These are phyloP conservation scores for Hymenoscyphus linearis DNA, from an alignment of 2,329 filamentous ascomycete species.

Conservation along the genomic window DNA sequence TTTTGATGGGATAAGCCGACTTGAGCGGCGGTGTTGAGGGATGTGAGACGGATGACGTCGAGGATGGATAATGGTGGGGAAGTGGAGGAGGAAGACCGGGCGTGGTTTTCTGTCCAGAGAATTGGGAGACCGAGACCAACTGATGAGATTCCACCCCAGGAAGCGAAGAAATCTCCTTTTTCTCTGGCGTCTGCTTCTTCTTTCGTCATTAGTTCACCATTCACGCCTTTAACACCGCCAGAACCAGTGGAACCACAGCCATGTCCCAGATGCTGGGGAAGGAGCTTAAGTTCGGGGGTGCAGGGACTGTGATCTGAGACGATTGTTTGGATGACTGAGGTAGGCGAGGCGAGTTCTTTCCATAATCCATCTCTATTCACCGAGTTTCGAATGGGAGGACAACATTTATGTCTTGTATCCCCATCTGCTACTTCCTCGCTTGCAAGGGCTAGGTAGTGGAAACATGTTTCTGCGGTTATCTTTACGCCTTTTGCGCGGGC, in stretches of 20 bases:
- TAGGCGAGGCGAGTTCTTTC: conserved; percentile 65
- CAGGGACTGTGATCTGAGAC: conserved; percentile 96
- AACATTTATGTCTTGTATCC: conserved; percentile 70
- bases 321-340: conserved; percentile 83
- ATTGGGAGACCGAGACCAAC: conserved; percentile 91
- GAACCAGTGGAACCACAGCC: conserved; percentile 27
- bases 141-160: conserved; percentile 93
- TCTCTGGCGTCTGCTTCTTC: conserved; percentile 38
- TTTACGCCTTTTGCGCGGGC: conserved; percentile 58
- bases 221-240: conserved; percentile 20
- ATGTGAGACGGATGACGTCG: conserved; percentile 82
- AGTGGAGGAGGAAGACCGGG: conserved; percentile 22
- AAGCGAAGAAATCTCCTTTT: conserved; percentile 84
- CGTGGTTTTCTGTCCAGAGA: conserved; percentile 54
- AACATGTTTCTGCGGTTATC: conserved; percentile 72
- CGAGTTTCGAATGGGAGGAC: conserved; percentile 62
- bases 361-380: conserved; percentile 48
- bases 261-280: conserved; percentile 58
- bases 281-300: conserved; percentile 87
- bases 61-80: too few relatives aligned
- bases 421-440: conserved; percentile 62
- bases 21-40: conserved; percentile 78
- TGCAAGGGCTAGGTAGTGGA: conserved; percentile 66
- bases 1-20: conserved; percentile 79
- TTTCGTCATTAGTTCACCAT: conserved; percentile 21